Conservation (phyloP, 164 flowering plant species). For the Saururus chinensis region DNA sequence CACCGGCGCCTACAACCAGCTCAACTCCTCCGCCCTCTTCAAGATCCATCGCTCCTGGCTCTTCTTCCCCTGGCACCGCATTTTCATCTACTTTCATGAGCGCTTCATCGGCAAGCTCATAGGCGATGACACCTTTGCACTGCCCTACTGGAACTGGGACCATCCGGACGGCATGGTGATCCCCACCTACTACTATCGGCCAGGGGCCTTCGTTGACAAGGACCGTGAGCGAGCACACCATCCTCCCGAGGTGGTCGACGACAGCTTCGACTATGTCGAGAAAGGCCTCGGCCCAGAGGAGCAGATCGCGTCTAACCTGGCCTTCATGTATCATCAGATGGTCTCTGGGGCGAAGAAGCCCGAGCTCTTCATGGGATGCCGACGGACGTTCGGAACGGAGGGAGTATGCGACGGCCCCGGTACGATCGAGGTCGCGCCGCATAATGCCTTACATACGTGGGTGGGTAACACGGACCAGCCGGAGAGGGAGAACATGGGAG, state of each 20-base stretch:
- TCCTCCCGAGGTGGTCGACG: constrained; percentile 10
- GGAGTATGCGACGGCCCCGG: constrained; percentile 19
- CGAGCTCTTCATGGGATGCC: constrained; percentile 22
- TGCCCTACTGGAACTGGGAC: constrained; percentile 28
- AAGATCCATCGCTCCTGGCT: constrained; percentile 22
- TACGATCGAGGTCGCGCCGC: constrained; percentile 21
- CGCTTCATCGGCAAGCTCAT: constrained; percentile 16
- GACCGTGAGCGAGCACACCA: constrained; percentile 11
- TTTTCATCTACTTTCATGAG: constrained; percentile 21
- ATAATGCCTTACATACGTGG: constrained; percentile 21
- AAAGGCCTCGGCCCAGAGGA: constrained; percentile 6
- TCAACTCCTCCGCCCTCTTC: constrained; percentile 24
- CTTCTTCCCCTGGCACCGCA: constrained; percentile 22
- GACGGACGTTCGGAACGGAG: constrained; percentile 7
- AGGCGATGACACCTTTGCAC: constrained; percentile 16
- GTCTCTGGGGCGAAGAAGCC: constrained; percentile 23
- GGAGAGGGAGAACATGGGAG: constrained; percentile 19
- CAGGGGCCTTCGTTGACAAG: constrained; percentile 5
- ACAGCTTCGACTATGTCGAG: constrained; percentile 12
- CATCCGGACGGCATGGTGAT: constrained; percentile 17
- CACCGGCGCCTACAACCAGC: constrained; percentile 21
- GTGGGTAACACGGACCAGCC: constrained; percentile 13
- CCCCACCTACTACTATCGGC: constrained; percentile 11
- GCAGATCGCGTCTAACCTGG: constrained; percentile 7
- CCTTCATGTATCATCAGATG: constrained; percentile 23